Base-by-base conservation (phyloP, 1,139 yeast species). In the Dujonia santamariae region DNA sequence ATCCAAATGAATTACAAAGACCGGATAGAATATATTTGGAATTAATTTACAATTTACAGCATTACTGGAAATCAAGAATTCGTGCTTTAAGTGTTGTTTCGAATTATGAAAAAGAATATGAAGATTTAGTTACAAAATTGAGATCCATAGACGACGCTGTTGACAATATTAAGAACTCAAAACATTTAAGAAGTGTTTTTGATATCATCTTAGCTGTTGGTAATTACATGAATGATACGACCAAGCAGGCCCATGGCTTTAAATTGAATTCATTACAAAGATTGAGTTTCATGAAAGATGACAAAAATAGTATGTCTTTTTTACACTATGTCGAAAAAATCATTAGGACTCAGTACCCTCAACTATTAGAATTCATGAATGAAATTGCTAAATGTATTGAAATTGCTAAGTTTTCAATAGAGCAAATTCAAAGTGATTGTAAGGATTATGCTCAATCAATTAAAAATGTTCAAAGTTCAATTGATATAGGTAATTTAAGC, bases 181-280 rank as follows among this genome's bases (percentile, higher is more conserved):
- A 68, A 32, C 72, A 80, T 39, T 66, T 84, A 51, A 73, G 78
- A 46, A 71, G 72, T 42, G 80, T 84, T 2, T 82, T 85, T 56
- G 86, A 83, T 46, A 80, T 85, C 36, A 85, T 85, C 48, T 71
- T 84, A 47, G 80, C 90, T 2, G 87, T 85, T 34, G 95, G 95
- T 60, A 85, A 85, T 51, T 85, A 77, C 50, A 84, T 85, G 94
- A 85, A 85, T 51, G 90, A 84, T 49, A 67, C 80, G 6, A 72
- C 86, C 2, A 84, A 84, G 45, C 90, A 84, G 54, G 92, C 94
- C 0, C 80, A 75, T 44, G 95, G 95, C 35, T 85, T 85, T 63
- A 83, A 80, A 49, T 69, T 84, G 47, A 73, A 79, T 37, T 82
- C 94, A 1, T 69, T 85, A 39, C 94, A 81, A 53, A 64, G 94